Evolutionary conservation across 2,329 filamentous ascomycete genomes (phyloP), one percentile per base, ranked within the genome.

Genomic region (Clonostachys solani): DNA sequence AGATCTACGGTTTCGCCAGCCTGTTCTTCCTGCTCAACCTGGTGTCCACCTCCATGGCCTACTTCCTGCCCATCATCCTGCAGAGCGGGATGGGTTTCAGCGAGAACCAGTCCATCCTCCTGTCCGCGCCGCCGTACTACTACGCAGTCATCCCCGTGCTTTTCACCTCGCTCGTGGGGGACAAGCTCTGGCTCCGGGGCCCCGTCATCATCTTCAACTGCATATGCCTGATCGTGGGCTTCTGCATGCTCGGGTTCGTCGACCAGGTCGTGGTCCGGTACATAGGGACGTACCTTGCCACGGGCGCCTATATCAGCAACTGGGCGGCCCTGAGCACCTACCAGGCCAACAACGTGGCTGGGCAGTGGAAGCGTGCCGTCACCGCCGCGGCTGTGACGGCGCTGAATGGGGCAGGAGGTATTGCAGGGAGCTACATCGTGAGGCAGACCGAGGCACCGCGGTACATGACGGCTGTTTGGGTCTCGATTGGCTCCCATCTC

Each of bases 121-220:
- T 62, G 7, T 50, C 47, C 10, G 54, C 56, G 1, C 60, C 60
- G 7, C 59, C 59, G 4, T 60, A 57, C 16, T 43, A 59, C 7
- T 47, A 56, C 2, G 52, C 56, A 1, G 56, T 47, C 3, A 35
- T 58, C n/a, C 43, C 52, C 36, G 55, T 56, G 23, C 56, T 46
- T 18, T 18, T 47, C 2, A 43, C 46, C 6, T 52, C 52, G 17
- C 57, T 52, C 52, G 19, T 56, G 0, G 52, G 54, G 8, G 58
- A 61, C 40, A 49, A 48, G 18, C 56, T 55, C 23, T 49, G 49
- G 15, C 45, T 54, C 6, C 54, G 57, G 1, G 54, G 50, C 1
- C 56, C 56, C 0, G 46, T 60, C 2, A 51, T 60, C 16, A 33
- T 52, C 17, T 35, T 53, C 33, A 54, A 56, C 34, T 33, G 45